A percentile compares a stretch with the other conserved stretches of the same genome.
These are phyloP conservation scores for Pharus latifolius DNA, from an alignment of 176 grass and related monocot genomes.

Conservation along the genomic window DNA sequence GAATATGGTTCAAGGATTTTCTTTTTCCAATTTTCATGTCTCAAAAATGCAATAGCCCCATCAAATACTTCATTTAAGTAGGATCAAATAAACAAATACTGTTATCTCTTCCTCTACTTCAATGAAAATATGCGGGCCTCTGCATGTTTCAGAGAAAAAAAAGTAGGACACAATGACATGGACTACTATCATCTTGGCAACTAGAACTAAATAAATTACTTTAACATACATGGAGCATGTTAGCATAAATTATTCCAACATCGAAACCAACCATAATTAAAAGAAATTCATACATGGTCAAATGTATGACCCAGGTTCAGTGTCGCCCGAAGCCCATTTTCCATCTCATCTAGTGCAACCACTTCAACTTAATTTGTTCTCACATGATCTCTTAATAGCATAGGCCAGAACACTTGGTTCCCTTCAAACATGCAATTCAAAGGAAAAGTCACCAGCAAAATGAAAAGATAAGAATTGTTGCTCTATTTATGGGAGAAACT, in stretches of 20 bases:
- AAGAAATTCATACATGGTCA: slow-evolving; percentile 66
- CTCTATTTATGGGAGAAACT: not conserved
- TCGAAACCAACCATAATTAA: not conserved
- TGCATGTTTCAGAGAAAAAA: too few species aligned
- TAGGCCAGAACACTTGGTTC: slow-evolving; percentile 74
- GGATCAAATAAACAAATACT: not conserved
- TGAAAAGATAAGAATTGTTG: not conserved
- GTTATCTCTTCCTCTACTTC: too few species aligned
- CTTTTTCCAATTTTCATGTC: not conserved
- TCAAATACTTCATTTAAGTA: not conserved
- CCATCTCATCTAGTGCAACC: slow-evolving; percentile 88
- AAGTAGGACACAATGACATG: too few species aligned
- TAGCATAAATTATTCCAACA: not conserved
- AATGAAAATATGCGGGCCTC: too few species aligned
- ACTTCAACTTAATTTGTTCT: slow-evolving; percentile 99
- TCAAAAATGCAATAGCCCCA: not conserved
- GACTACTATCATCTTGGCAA: not conserved
- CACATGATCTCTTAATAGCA: slow-evolving; percentile 93
- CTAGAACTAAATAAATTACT: not conserved
- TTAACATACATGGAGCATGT: not conserved
- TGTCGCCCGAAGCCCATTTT: slow-evolving; percentile 84
- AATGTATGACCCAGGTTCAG: slow-evolving; percentile 98
- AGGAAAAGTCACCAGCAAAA: not conserved
- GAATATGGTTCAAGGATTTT: not conserved
- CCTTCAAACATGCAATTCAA: slow-evolving; percentile 37